These are phyloP conservation scores for Fomitiporia mediterranea DNA, from an alignment of 1,284 basidiomycete genomes.

Conservation along the genomic window DNA sequence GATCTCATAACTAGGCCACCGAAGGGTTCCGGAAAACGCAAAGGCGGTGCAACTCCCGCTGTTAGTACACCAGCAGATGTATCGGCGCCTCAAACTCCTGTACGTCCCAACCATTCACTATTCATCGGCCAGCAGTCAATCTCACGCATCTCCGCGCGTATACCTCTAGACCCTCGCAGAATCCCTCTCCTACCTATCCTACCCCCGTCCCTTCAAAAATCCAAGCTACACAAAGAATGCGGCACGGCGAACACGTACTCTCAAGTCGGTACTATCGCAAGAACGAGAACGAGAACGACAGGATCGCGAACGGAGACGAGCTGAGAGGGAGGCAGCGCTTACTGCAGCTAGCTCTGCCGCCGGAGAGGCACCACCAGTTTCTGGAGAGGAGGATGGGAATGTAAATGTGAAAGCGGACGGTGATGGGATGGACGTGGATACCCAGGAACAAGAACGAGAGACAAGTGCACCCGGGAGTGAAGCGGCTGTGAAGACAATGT, in stretches of 20 bases:
- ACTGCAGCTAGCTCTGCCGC: conserved; percentile 22
- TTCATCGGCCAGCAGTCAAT: neutral
- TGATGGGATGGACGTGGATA: conserved; percentile 35
- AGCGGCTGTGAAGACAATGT: conserved; percentile 38
- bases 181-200: conserved; percentile 63
- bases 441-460: too few species aligned
- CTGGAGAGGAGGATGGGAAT: conserved; percentile 29
- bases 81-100: conserved; percentile 27
- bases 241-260: conserved; percentile 66
- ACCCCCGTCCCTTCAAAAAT: conserved; percentile 72
- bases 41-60: conserved; percentile 14
- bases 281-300: conserved; percentile 67
- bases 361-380: conserved; percentile 5
- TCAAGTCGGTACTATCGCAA: conserved; percentile 69
- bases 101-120: conserved; percentile 20
- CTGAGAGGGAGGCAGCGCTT: conserved; percentile 37
- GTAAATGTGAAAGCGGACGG: conserved; percentile 14
- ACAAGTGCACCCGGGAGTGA: too few species aligned
- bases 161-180: conserved; percentile 56
- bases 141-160: neutral
- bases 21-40: conserved; percentile 31
- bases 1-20: conserved; percentile 28
- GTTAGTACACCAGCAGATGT: conserved; percentile 12
- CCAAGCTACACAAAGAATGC: conserved; percentile 61
- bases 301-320: conserved; percentile 55